phyloP scores from a whole-genome alignment of 1,139 yeast genomes.

The Zygosaccharomyces sapae region DNA sequence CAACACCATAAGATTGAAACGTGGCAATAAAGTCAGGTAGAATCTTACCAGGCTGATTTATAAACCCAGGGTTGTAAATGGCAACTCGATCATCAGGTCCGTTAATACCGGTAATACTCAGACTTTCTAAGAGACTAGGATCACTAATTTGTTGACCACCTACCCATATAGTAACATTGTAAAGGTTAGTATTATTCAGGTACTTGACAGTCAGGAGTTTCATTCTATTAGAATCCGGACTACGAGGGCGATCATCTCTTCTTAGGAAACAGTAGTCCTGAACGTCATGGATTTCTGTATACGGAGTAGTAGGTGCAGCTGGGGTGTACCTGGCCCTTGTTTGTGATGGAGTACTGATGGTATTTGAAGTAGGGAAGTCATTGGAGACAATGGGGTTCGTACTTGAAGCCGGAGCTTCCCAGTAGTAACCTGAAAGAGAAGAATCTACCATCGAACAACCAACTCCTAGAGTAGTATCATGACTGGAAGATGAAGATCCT shows the following conservation, averaged over 20 bases:
- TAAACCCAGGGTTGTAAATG: background rate
- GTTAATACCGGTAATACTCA: background rate
- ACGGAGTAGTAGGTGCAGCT: background rate
- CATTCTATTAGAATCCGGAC: background rate
- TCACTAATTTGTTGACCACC: background rate
- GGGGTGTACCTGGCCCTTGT: background rate
- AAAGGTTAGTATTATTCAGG: background rate
- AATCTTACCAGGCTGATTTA: background rate
- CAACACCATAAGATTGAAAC: background rate
- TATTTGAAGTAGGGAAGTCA: background rate
- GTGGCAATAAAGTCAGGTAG: background rate
- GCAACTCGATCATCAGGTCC: background rate
- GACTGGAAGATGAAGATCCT: background rate
- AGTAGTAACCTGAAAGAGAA: background rate
- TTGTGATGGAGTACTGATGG: background rate
- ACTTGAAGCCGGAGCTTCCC: background rate
- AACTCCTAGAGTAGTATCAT: background rate
- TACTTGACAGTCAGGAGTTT: background rate
- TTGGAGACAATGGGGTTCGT: background rate
- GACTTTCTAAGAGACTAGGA: background rate
- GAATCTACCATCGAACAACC: background rate
- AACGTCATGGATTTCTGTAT: background rate
- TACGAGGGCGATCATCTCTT: background rate
- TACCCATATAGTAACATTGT: background rate
- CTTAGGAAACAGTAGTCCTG: background rate